phyloP scores from a whole-genome alignment of 139 green algal genomes.

The Yamagishiella unicocca region DNA sequence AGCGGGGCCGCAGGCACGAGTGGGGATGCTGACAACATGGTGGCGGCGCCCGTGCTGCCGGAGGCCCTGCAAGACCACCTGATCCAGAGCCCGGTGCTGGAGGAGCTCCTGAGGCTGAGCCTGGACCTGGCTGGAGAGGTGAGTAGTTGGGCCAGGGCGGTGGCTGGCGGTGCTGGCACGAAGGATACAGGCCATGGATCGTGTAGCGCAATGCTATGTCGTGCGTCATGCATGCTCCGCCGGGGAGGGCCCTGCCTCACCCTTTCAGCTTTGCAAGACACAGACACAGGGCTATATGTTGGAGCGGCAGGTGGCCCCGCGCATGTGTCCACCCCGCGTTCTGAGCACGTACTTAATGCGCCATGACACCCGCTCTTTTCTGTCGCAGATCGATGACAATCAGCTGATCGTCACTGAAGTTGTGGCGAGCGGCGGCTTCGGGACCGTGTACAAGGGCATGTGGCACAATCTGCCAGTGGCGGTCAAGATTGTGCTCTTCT shows the following conservation, averaged over 20 bases:
- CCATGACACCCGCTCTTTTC: too few relatives aligned
- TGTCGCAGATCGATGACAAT: constrained; percentile 38
- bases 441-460: constrained; percentile 42
- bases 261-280: too few relatives aligned
- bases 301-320: too few relatives aligned
- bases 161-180: too few relatives aligned
- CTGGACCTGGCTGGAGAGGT: constrained; percentile 44
- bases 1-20: not conserved
- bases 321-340: too few relatives aligned
- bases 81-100: constrained; percentile 30
- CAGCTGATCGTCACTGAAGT: constrained; percentile 47
- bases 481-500: constrained; percentile 52
- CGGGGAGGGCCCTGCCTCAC: too few relatives aligned
- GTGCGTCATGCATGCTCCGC: too few relatives aligned
- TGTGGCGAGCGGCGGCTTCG: constrained; percentile 39
- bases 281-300: too few relatives aligned
- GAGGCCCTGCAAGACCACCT: not conserved
- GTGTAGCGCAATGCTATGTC: too few relatives aligned
- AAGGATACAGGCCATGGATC: too few relatives aligned
- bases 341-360: too few relatives aligned
- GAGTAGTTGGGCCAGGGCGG: not conserved
- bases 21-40: too few relatives aligned
- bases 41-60: not conserved
- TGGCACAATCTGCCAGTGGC: constrained; percentile 51
- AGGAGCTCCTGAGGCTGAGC: constrained; percentile 40